Percentiles rank a stretch among this genome's conserved stretches.
Conservation (phyloP, 1,284 basidiomycete genomes). For the Cystobasidium slooffiae region DNA sequence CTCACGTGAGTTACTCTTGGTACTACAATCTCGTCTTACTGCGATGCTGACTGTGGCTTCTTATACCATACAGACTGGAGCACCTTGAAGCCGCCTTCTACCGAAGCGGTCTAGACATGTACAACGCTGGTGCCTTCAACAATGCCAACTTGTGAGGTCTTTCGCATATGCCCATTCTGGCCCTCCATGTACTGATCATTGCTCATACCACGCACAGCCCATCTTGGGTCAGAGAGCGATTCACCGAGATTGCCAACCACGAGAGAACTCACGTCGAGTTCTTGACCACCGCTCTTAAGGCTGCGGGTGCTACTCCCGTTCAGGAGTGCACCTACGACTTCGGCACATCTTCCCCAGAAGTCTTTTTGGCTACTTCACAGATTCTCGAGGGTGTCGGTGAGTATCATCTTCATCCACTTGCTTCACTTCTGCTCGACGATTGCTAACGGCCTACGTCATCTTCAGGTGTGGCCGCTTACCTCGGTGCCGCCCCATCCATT, state of each 20-base stretch:
- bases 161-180: slow-evolving; percentile 43
- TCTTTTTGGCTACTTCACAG: slow-evolving; percentile 64
- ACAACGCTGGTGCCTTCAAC: slow-evolving; percentile 62
- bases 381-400: slow-evolving; percentile 67
- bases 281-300: slow-evolving; percentile 61
- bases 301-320: slow-evolving; percentile 61
- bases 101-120: slow-evolving; percentile 60
- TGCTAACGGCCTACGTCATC: neutral
- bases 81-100: slow-evolving; percentile 72
- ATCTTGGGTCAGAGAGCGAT: slow-evolving; percentile 49
- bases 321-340: slow-evolving; percentile 67
- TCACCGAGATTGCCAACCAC: slow-evolving; percentile 65
- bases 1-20: slow-evolving; percentile 20
- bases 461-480: slow-evolving; percentile 43
- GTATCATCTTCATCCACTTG: slow-evolving; percentile 43
- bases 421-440: neutral
- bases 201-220: slow-evolving; percentile 17
- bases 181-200: neutral
- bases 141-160: slow-evolving; percentile 63
- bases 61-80: slow-evolving; percentile 64
- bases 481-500: slow-evolving; percentile 46
- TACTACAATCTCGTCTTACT: neutral
- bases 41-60: too few species aligned
- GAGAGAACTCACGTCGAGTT: slow-evolving; percentile 64
- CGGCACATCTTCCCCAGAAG: slow-evolving; percentile 62